Base-by-base conservation (phyloP, 2,329 filamentous ascomycete genomes). In the Incumbomyces lentus region DNA sequence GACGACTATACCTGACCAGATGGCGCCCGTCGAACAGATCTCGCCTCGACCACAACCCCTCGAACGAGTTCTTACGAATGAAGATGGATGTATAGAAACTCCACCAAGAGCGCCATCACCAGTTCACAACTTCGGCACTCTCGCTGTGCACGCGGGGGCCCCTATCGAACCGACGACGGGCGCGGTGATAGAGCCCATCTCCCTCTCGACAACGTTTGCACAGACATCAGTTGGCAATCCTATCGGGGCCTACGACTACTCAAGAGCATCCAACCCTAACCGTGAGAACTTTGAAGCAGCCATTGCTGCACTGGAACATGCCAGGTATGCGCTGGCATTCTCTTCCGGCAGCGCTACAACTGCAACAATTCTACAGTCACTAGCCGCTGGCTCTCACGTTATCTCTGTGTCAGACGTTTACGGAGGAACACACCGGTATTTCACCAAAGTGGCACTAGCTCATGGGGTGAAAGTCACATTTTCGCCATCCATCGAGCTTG, bases 321-420 rank as follows among this genome's bases (percentile, higher is more conserved):
- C 88, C 52, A 84, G 85, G 64, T 84, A 94, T 64, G 92, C 92
- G 38, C 81, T 98, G 46, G 90, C 92, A 53, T 98, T 95, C 70
- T 84, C 86, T 37, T 95, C 88, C 19, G 92, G 92, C 59, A 94
- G 86, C 56, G 90, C 92, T 36, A 88, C 92, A 46, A 98, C 92
- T 1, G 90, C 92, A 51, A 86, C 79, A 58, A 87, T 98, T 61
- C 79, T 98, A 49, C 92, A 96, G 70, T 92, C 86, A 57, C 78
- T 98, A 48, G 88, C 90, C 18, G 76, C 84, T 11, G 89, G 88
- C 52, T 92, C 86, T 40, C 92, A 98, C 69, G 86, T 98, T 60
- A 82, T 98, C 59, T 95, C 88, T 51, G 87, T 98, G 40, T 94
- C 88, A 38, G 92, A 98, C 65, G 89, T 98, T 59, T 98, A 98